Base-by-base conservation (phyloP, 768 basidiomycete species). In the Suillus subaureus region DNA sequence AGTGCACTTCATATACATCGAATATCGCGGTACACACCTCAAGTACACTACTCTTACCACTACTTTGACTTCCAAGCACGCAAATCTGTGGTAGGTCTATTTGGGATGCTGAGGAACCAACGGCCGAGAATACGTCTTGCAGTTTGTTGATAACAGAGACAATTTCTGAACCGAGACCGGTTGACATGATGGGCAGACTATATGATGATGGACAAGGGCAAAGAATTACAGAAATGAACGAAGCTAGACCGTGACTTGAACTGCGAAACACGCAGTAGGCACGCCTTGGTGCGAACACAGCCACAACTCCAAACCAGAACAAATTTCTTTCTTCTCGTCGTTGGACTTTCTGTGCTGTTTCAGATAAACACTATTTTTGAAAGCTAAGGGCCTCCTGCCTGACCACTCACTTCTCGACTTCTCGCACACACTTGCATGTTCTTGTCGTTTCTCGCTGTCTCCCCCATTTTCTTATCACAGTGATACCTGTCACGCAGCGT, bases 81-180 rank as follows among this genome's bases (percentile, higher is more conserved):
- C 93, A 95, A 76, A 95, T 95, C 82, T 95, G 93, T 16, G 93
- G 93, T 64, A 95, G 82, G 86, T 95, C 93, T 85, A 95, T 92
- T 78, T 87, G 84, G 42, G 89, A 82, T 62, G 89, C 88, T 58
- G 86, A 88, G 28, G 90, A 86, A 71, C 93, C 93, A 67, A 95
- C 90, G 21, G 93, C 88, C 43, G 87, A 85, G 78, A 95, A 95
- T 69, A 94, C 93, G 82, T 95, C 93, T 77, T 95, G 93, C 54
- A 95, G 89, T 74, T 92, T 95, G 85, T 95, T 95, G 73, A 95
- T 82, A 61, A 92, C 86, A 40, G 81, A 75, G 62, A 95, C 93
- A 68, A 95, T 92, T 75, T 95, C 93, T 69, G 86, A 82, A 62
- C 93, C 93, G 70, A 95, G 87, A 63, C 90, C 78, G 51, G 88